Evolutionary conservation across 75 land plant genomes (phyloP), one percentile per base, ranked within the genome.

Genomic region (Sequoia sempervirens): DNA sequence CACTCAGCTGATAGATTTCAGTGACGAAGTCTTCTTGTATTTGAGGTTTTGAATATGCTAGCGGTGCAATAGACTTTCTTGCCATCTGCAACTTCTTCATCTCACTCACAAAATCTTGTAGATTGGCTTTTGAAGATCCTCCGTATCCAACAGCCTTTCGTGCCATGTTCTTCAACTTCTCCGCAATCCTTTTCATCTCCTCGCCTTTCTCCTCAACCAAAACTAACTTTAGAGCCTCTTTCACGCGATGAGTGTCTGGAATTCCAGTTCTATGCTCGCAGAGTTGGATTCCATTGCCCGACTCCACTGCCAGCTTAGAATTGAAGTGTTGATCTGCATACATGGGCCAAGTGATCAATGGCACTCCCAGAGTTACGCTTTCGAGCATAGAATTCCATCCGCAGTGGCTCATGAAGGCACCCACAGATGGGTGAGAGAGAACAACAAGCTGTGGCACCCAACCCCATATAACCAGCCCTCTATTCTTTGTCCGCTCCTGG

Each of bases 381-480:
- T 50, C 53, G 0, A 50, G 76, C 2, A 37, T 74, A 5, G 76
- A 74, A 37, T 74, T 38, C 76, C 76, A 74, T 5, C 76, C 76
- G 6, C 76, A 74, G 43, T 74, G 76, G 45, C 81, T 72, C 40
- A 83, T 41, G 84, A 58, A 68, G n/a, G 80, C 84, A 17, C 79
- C 79, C 2, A 75, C n/a, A 2, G 84, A 72, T 10, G 41, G 28
- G 82, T 83, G 53, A 12, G 53, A 50, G 2, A 50, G 53, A 50
- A 50, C 13, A 50, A 50, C 53, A 50, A 50, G 53, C 53, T 50
- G 53, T 13, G 53, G 53, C 53, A 50, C 53, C 53, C 53, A 50
- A 13, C 53, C 53, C 53, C 75, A 73, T 73, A 73, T 34, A 4
- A 73, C 20, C 85, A 50, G 3, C n/a, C 85, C 83, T 34, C 85